Evolutionary conservation across 805 yeast genomes (phyloP), one percentile per base, ranked within the genome.

Genomic region (Sporopachydermia lactativora): DNA sequence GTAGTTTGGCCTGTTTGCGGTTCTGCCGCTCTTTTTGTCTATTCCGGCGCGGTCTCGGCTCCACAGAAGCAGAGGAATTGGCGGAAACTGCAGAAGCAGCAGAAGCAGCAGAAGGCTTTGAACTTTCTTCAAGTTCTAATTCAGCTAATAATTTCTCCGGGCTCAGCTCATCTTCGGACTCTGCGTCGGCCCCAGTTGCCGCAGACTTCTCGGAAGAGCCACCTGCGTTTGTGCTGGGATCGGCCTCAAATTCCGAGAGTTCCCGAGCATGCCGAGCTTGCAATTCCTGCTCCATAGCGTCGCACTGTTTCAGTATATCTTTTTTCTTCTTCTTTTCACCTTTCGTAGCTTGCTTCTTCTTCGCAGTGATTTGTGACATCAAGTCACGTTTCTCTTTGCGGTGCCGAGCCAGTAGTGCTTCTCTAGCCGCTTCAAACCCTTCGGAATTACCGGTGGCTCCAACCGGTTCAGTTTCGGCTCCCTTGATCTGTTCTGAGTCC

Each of bases 11-110:
- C 38, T 83, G 77, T 43, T 95, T 67, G 53, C 70, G 74, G 0
- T 89, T 94, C 17, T 85, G 54, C 50, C 82, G 68, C 52, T 86
- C 96, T 59, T 81, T 83, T 47, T 84, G 92, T 42, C 96, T 69
- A 55, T 89, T 89, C 38, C 89, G 68, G 50, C 73, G 74, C 17
- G 40, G 43, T 35, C 40, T 48, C 37, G 16, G 18, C 19, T 37
- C 18, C 18, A 11, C 40, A 43, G 13, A 18, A 38, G 8, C 40
- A n/a, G 35, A 8, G 15, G 18, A 28, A 36, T 36, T 35, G 40
- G 47, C 15, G 42, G 43, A 34, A 42, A 39, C 17, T 36, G 40
- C n/a, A 15, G 39, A 39, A 17, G 36, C 18, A 24, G 38, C 39
- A 18, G 43, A 41, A 19, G 39, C 46, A 13, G 35, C 45, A n/a